Evolutionary conservation across 805 yeast genomes (phyloP), one percentile per base, ranked within the genome.

Genomic region (Kodamaea fukazawae): DNA sequence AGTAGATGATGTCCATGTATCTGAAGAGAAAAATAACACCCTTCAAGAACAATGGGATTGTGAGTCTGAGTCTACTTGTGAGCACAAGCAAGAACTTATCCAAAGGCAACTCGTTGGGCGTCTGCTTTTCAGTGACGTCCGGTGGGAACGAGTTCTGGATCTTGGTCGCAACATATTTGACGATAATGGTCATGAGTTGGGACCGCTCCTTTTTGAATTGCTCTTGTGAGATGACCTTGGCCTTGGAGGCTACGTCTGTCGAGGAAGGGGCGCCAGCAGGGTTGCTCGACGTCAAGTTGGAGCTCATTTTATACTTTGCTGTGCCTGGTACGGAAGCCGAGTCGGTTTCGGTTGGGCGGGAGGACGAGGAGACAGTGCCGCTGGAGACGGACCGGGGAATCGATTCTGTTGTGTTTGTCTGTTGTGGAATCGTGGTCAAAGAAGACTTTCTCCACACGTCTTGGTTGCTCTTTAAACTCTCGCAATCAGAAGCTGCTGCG

Each of bases 1-100:
- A 58, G 50, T 70, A 70, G 36, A 70, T 63, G 32, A 70, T 66
- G 47, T 70, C 74, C 73, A 70, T 70, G 48, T 70, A 70, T 38
- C 75, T 57, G 55, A 70, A 70, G 33, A 70, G 54, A 46, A 69
- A 69, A 18, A 70, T 65, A 29, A 63, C 55, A 4, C 72, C 68
- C 42, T 63, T 66, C 60, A 70, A 58, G 46, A 70, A 70, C 44
- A 58, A 48, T 2, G 63, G 55, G 18, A 70, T 43, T 1, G 66
- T 48, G 30, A 70, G 50, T 38, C 58, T 58, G 35, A 70, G 59
- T 40, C 75, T 57, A 38, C 65, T 57, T 10, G 65, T 58, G 43
- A 69, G 54, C 33, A 67, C 51, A 45, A 68, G 53, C 29, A 70
- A 53, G 39, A 64, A 69, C 40, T 58, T 62, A 40, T 70, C 75